phyloP scores from a whole-genome alignment of 108 stramenopile species.

The Nannochloropsis gaditana region DNA sequence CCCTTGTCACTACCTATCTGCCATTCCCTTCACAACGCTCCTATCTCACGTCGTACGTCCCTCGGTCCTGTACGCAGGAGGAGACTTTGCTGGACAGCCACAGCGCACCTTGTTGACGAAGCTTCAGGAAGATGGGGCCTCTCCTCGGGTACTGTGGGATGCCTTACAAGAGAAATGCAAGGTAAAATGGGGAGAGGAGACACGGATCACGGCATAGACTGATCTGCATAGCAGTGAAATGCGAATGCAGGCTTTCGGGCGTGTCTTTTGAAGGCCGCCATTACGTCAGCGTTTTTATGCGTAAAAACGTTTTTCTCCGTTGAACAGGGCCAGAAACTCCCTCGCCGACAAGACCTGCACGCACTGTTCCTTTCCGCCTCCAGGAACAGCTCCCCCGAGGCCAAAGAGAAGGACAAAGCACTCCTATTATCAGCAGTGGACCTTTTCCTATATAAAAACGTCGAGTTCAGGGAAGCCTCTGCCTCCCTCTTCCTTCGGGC shows the following conservation, averaged over 20 bases:
- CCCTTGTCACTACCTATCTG: too few species aligned
- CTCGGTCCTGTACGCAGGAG: too few species aligned
- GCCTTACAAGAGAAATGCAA: not conserved
- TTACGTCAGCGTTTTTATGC: too few species aligned
- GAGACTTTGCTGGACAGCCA: not conserved
- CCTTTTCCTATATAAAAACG: not conserved
- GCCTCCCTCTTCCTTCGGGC: not conserved
- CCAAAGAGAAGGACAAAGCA: not conserved
- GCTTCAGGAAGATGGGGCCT: not conserved
- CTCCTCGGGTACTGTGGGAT: not conserved
- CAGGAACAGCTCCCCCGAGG: not conserved
- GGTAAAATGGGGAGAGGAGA: not conserved
- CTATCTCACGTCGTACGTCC: too few species aligned
- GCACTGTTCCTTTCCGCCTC: conserved; percentile 7
- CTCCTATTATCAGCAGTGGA: not conserved
- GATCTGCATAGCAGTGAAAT: too few species aligned
- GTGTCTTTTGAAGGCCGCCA: too few species aligned
- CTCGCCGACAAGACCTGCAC: conserved; percentile 8
- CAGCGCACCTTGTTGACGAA: not conserved
- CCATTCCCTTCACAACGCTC: too few species aligned
- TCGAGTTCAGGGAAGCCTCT: not conserved
- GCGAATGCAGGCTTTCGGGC: too few species aligned
- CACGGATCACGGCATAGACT: too few species aligned
- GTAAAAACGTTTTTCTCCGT: too few species aligned
- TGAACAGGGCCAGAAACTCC: not conserved